A percentile compares a stretch with the other conserved stretches of the same genome.
Conservation (phyloP, 495 filamentous ascomycete genomes). For the Penicillium salamii region DNA sequence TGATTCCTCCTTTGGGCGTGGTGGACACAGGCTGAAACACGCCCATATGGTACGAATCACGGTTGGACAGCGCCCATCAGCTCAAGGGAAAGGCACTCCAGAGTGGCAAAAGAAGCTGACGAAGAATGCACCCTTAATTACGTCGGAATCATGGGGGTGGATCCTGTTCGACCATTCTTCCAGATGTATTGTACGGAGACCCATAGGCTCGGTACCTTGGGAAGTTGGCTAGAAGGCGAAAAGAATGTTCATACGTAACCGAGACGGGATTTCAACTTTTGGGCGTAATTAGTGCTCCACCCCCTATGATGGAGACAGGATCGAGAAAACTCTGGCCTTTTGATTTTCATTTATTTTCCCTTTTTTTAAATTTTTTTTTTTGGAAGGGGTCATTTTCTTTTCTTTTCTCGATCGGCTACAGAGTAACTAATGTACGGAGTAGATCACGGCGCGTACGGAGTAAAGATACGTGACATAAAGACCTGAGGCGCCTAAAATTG, state of each 20-base stretch:
- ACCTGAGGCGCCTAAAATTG: slow-evolving; percentile 3
- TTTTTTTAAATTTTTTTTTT: not conserved
- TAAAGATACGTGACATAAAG: not conserved
- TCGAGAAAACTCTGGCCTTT: slow-evolving; percentile 4
- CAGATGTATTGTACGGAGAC: not conserved
- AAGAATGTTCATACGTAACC: slow-evolving; percentile 43
- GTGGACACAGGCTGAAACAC: slow-evolving; percentile 8
- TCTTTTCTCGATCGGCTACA: no score
- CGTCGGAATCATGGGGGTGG: slow-evolving; percentile 6
- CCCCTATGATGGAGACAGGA: slow-evolving; percentile 18
- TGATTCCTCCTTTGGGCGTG: not conserved
- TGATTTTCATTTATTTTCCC: not conserved
- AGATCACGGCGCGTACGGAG: no score
- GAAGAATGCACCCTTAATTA: slow-evolving; percentile 3
- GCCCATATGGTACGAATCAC: not conserved
- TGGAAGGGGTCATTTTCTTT: not conserved
- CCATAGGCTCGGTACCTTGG: slow-evolving; percentile 2
- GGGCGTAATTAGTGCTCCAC: slow-evolving; percentile 4
- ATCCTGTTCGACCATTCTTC: not conserved
- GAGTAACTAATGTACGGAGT: no score
- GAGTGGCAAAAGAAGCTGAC: slow-evolving; percentile 8
- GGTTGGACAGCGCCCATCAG: not conserved
- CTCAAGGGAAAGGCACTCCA: not conserved
- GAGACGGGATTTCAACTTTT: slow-evolving; percentile 30
- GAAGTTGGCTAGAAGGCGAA: slow-evolving; percentile 35